A percentile compares a stretch with the other conserved stretches of the same genome.
Conservation (phyloP, 2,329 filamentous ascomycete species). For the Sclerotinia trifoliorum region DNA sequence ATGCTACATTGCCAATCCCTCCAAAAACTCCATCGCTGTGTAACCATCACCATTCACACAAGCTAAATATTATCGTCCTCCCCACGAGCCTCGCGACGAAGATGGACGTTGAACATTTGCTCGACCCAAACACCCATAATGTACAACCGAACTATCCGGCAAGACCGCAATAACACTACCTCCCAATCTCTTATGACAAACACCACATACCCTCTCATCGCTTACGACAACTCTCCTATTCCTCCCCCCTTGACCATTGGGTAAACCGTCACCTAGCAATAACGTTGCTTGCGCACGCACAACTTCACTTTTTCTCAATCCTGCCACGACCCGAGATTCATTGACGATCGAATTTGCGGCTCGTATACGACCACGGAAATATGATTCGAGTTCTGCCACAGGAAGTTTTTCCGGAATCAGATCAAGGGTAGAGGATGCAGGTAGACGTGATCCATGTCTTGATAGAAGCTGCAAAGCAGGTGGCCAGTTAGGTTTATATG, state of each 20-base stretch:
- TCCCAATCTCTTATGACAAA: constrained; percentile 90
- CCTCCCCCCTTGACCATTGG: constrained; percentile 53
- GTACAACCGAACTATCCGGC: constrained; percentile 77
- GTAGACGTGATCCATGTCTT: constrained; percentile 86
- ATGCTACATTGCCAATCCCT: constrained; percentile 23
- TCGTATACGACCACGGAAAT: constrained; percentile 89
- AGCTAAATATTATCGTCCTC: constrained; percentile 27
- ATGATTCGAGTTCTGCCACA: constrained; percentile 76
- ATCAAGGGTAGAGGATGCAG: constrained; percentile 79
- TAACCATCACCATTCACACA: constrained; percentile 23
- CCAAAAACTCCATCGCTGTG: constrained; percentile 35
- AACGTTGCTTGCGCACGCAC: constrained; percentile 73
- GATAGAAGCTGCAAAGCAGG: constrained; percentile 87
- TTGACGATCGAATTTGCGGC: constrained; percentile 80
- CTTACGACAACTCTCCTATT: constrained; percentile 73
- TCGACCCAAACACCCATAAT: constrained; percentile 71
- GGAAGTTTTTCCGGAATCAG: constrained; percentile 81
- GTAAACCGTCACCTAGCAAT: constrained; percentile 66
- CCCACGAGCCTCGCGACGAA: constrained; percentile 32
- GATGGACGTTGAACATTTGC: constrained; percentile 45
- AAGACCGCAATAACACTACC: constrained; percentile 88
- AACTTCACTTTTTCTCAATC: constrained; percentile 74
- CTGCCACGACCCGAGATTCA: constrained; percentile 73
- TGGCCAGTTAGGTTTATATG: constrained; percentile 68
- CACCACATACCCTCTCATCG: constrained; percentile 85